Conservation (phyloP, 176 grass and related monocot species). For the Carex scoparia region DNA sequence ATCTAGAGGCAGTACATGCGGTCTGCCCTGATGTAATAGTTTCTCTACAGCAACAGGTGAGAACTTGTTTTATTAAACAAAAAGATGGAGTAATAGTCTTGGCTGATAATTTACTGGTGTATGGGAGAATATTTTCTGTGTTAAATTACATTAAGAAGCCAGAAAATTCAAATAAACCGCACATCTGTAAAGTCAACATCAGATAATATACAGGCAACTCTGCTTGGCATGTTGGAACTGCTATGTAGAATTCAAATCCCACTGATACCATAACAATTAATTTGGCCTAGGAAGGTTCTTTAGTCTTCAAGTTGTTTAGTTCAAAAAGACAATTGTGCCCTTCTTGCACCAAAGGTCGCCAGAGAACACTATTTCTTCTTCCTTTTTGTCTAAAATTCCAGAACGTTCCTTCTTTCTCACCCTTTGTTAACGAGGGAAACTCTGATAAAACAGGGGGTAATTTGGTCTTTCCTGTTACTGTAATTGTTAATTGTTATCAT, state of each 20-base stretch:
- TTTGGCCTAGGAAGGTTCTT: neutral
- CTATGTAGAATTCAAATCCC: neutral
- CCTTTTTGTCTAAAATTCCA: neutral
- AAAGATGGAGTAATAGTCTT: neutral
- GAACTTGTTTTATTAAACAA: slow-evolving; percentile 8
- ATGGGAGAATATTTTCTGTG: neutral
- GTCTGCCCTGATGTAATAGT: slow-evolving; percentile 72
- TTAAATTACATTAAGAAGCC: neutral
- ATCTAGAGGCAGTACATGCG: slow-evolving; percentile 45
- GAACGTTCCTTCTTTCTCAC: neutral
- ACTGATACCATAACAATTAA: neutral
- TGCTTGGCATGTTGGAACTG: neutral
- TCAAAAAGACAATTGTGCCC: neutral
- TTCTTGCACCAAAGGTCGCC: neutral
- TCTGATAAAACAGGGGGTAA: neutral
- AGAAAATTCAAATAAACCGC: neutral
- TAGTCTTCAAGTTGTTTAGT: neutral
- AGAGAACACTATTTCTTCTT: neutral
- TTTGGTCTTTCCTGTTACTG: neutral
- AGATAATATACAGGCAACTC: neutral
- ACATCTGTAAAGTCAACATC: neutral
- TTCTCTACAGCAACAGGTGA: slow-evolving; percentile 91
- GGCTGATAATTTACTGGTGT: neutral
- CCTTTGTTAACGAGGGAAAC: neutral
- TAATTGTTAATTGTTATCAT: neutral